Evolutionary conservation across 176 grass and related monocot species (phyloP).

Genomic region (Tillandsia fasciculata): DNA sequence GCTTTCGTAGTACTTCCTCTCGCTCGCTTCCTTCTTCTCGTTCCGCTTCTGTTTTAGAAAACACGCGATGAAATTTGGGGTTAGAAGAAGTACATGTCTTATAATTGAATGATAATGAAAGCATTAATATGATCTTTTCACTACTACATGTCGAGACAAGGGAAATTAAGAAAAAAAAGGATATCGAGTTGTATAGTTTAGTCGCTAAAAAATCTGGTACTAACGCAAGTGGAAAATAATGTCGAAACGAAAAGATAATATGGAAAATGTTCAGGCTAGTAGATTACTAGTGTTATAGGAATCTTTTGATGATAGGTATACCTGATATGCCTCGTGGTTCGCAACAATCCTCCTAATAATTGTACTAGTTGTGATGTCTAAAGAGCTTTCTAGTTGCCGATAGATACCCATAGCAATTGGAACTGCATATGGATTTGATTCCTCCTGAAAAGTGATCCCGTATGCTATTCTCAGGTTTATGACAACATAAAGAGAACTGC

Average conservation of each 20-base stretch:
- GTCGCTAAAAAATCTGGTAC: neutral
- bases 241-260: neutral
- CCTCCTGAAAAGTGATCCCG: slow-evolving; percentile 35
- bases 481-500: neutral
- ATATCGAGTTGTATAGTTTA: neutral
- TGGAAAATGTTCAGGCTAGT: neutral
- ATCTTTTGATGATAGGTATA: slow-evolving; percentile 14
- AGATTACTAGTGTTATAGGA: neutral
- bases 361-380: slow-evolving; percentile 88
- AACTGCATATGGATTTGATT: slow-evolving; percentile 78
- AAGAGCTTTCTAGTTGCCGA: slow-evolving; percentile 56
- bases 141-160: neutral
- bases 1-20: slow-evolving; percentile 87
- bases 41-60: slow-evolving; percentile 66
- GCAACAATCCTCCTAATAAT: slow-evolving; percentile 94
- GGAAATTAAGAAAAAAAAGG: neutral
- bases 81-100: neutral
- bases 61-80: neutral
- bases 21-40: slow-evolving; percentile 97
- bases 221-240: neutral
- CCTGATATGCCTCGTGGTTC: slow-evolving; percentile 96
- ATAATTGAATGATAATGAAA: neutral
- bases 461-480: neutral
- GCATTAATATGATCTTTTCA: neutral
- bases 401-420: slow-evolving; percentile 74